Percentiles rank a stretch among this genome's conserved stretches.
These are phyloP conservation scores for Krasilnikovozyma curviuscula DNA, from an alignment of 768 basidiomycete genomes.

Conservation along the genomic window DNA sequence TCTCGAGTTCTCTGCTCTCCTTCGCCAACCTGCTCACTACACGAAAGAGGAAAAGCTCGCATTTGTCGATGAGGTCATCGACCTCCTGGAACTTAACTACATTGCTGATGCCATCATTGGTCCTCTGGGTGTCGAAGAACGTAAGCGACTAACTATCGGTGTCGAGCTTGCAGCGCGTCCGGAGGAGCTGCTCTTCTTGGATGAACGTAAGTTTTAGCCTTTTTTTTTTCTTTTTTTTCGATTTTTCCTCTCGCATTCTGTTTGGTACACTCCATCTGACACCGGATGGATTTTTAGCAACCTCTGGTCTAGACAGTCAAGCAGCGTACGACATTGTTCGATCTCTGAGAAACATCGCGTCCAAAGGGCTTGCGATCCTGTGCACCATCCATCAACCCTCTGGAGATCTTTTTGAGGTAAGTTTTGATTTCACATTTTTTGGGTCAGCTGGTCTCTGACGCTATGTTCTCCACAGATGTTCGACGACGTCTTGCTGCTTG, in stretches of 20 bases:
- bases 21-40: neutral
- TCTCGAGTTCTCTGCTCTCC: neutral
- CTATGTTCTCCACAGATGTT: conserved; percentile 5
- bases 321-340: neutral
- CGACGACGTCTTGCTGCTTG: conserved; percentile 9
- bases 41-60: neutral
- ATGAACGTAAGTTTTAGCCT: neutral
- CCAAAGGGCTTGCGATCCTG: neutral
- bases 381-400: conserved; percentile 6
- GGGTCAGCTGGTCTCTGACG: neutral
- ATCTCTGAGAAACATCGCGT: neutral
- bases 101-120: neutral
- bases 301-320: neutral
- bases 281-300: neutral
- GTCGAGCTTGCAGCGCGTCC: neutral
- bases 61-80: neutral
- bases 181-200: neutral
- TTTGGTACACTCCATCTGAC: neutral
- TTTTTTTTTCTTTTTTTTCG: too few species aligned
- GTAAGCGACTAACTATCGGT: neutral
- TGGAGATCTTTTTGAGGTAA: conserved; percentile 7
- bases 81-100: neutral
- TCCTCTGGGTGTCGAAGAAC: neutral
- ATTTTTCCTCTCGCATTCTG: neutral
- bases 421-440: too few species aligned